Base-by-base conservation (phyloP, 345 rosid species). In the Citrus trifoliata region DNA sequence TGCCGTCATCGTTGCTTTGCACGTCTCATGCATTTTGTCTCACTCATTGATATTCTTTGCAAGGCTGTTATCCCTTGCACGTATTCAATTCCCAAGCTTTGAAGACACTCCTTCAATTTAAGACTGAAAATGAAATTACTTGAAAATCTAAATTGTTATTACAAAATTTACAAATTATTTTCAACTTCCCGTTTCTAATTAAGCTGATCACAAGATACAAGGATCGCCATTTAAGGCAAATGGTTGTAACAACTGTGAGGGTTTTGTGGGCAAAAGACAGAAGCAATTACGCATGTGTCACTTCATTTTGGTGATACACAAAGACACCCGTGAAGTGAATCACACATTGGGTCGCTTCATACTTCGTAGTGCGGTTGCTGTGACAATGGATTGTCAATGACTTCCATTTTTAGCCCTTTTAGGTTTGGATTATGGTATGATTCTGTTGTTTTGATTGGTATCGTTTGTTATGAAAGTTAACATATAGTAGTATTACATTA, bases 71-170 rank as follows among this genome's bases (percentile, higher is more conserved):
- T 60, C 46, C 38, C 78, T 42, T 75, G 78, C 70, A 75, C 78
- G 78, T 46, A 38, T 63, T 63, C 70, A 42, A 46, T 75, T 75
- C 46, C 70, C 78, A 75, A 22, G 64, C 33, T 27, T 46, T 19
- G 16, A 75, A 75, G 78, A 14, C 18, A 40, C 77, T 61, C 24
- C 77, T 74, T 35, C 42, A 22, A 13, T 14, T 62, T 18, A 16
- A 19, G 46, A 13, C 3, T 4, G 25, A 59, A 24, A 42, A 13
- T 3, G 51, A 13, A 33, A 56, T 73, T 6, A 73, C 27, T 25
- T 13, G 28, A 35, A 35, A 27, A 16, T 25, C 18, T 24, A 38
- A 38, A 71, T 27, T 70, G 27, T 24, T 6, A 22, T 24, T 67
- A 13, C 51, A 51, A 51, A 4, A 16, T 35, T 51, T 51, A 51